A percentile compares a stretch with the other conserved stretches of the same genome.
Evolutionary conservation across 257 asterid genomes (phyloP).

Genomic region (Capsicum baccatum): DNA sequence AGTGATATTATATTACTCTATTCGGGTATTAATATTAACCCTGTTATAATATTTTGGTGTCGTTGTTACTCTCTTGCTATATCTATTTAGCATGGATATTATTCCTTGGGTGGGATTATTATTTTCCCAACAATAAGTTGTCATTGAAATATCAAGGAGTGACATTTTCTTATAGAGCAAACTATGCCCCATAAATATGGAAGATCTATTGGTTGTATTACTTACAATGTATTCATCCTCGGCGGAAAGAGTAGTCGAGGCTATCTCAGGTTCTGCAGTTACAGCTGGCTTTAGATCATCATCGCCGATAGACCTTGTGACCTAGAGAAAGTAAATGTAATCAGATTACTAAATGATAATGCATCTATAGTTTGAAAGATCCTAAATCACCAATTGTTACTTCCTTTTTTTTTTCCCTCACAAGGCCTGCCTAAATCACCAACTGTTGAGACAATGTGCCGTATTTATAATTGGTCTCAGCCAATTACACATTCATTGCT

Average conservation of each 20-base stretch:
- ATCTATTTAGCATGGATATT: no score
- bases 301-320: constrained; percentile 95
- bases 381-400: constrained; percentile 16
- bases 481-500: not conserved
- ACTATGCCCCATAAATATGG: not conserved
- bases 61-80: no score
- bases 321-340: constrained; percentile 49
- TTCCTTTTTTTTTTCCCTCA: not conserved
- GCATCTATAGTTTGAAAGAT: constrained; percentile 3
- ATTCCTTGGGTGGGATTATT: no score
- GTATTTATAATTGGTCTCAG: not conserved
- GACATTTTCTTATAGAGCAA: not conserved
- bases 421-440: constrained; percentile 1
- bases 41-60: no score
- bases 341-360: constrained; percentile 24
- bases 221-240: constrained; percentile 89
- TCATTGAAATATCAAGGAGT: not conserved
- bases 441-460: not conserved
- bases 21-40: no score
- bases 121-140: not conserved
- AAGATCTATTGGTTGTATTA: not conserved
- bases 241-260: constrained; percentile 60
- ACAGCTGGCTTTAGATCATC: constrained; percentile 97
- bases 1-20: no score
- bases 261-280: constrained; percentile 95